A percentile compares a stretch with the other conserved stretches of the same genome.
These are phyloP conservation scores for Monosporozyma aerobia DNA, from an alignment of 805 yeast genomes.

Conservation along the genomic window DNA sequence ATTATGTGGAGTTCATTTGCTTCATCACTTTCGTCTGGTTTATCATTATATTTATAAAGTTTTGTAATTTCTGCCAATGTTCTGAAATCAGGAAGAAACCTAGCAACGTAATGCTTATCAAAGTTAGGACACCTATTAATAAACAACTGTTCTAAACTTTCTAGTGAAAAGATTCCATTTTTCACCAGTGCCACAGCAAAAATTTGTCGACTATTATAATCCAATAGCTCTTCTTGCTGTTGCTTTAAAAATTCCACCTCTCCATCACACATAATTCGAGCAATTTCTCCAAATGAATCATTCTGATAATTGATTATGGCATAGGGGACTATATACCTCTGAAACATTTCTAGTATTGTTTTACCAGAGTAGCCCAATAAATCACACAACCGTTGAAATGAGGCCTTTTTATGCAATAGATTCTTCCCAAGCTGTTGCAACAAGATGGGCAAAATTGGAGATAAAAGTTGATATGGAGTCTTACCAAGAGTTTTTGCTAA, in stretches of 20 bases:
- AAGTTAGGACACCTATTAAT: constrained; percentile 24
- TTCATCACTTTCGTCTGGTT: constrained; percentile 4
- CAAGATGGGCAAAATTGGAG: constrained; percentile 70
- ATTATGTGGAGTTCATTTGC: constrained; percentile 13
- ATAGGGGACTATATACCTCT: constrained; percentile 67
- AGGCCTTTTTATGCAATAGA: constrained; percentile 38
- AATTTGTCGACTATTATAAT: constrained; percentile 27
- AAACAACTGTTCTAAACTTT: constrained; percentile 24
- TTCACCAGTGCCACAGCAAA: constrained; percentile 29
- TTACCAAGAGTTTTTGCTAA: constrained; percentile 47
- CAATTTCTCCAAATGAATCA: constrained; percentile 41
- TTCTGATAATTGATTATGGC: constrained; percentile 56
- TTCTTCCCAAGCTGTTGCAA: constrained; percentile 54
- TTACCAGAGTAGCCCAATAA: constrained; percentile 53
- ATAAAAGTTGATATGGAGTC: constrained; percentile 71
- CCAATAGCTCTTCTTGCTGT: constrained; percentile 16
- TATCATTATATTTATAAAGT: constrained; percentile 17
- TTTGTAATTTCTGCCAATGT: constrained; percentile 29
- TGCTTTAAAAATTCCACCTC: constrained; percentile 13
- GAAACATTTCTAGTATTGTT: constrained; percentile 59
- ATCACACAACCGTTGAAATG: constrained; percentile 53
- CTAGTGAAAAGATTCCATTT: constrained; percentile 25
- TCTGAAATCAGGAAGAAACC: constrained; percentile 25
- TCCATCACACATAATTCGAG: constrained; percentile 21
- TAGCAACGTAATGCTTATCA: constrained; percentile 19